Percentiles rank a stretch among this genome's conserved stretches.
Evolutionary conservation across 495 filamentous ascomycete species (phyloP).

Genomic region (Terfezia claveryi): DNA sequence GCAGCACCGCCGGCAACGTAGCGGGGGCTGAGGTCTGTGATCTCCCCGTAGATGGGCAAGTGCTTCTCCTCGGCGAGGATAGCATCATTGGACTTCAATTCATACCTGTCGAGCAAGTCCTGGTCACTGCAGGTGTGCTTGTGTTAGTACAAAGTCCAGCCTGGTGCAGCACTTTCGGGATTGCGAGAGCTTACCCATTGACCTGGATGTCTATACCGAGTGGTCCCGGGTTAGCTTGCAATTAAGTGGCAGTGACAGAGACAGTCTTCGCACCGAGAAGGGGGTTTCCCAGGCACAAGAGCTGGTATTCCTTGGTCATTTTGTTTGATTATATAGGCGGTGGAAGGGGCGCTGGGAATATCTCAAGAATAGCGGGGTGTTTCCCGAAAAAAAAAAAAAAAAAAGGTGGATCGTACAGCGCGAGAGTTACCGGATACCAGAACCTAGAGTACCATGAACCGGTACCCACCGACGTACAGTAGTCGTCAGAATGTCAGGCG

Average conservation of each 20-base stretch:
- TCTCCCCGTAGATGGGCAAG: conserved; percentile 69
- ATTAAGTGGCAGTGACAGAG: background rate
- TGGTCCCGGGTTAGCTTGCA: background rate
- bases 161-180: background rate
- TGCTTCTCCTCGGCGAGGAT: conserved; percentile 91
- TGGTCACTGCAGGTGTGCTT: conserved; percentile 31
- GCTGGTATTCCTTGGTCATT: conserved; percentile 38
- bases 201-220: conserved; percentile 62
- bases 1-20: conserved; percentile 91
- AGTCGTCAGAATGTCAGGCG: too few relatives aligned
- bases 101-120: conserved; percentile 72
- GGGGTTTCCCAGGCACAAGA: conserved; percentile 89
- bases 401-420: too few relatives aligned
- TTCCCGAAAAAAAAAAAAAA: too few relatives aligned
- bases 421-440: too few relatives aligned
- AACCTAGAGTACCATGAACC: too few relatives aligned
- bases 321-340: background rate
- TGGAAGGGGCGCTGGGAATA: background rate
- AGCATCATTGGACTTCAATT: conserved; percentile 83
- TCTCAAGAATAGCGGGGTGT: background rate
- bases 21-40: conserved; percentile 69
- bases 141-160: conserved; percentile 8
- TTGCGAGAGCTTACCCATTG: conserved; percentile 32
- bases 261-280: conserved; percentile 49
- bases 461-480: too few relatives aligned